Evolutionary conservation across 2,329 filamentous ascomycete genomes (phyloP).

Genomic region (Chrysoporthe austroafricana): DNA sequence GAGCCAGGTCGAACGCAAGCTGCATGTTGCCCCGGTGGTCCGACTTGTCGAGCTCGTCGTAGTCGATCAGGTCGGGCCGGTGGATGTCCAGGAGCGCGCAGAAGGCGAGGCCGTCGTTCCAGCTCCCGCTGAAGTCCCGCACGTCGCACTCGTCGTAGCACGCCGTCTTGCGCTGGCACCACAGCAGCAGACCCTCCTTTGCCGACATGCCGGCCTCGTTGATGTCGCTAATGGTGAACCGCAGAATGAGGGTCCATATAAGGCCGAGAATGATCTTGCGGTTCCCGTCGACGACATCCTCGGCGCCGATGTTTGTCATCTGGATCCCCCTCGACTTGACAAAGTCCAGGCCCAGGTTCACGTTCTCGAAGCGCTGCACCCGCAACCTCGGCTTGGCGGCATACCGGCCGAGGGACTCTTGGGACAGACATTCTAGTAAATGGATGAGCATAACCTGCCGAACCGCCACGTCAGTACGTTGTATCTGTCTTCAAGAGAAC

Average conservation of each 20-base stretch:
- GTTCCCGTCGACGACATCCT: constrained; percentile 98
- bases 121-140: constrained; percentile 90
- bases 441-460: constrained; percentile 88
- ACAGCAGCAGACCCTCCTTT: constrained; percentile 91
- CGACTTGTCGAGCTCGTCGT: constrained; percentile 88
- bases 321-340: constrained; percentile 84
- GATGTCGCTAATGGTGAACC: constrained; percentile 98
- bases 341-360: constrained; percentile 92
- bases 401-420: constrained; percentile 94
- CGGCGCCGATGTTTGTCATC: constrained; percentile 97
- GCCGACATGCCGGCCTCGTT: constrained; percentile 97
- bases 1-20: constrained; percentile 93
- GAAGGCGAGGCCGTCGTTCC: constrained; percentile 97
- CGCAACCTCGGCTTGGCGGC: constrained; percentile 94
- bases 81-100: constrained; percentile 97
- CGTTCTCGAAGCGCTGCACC: constrained; percentile 97
- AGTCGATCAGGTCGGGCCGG: constrained; percentile 95
- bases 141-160: constrained; percentile 98
- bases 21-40: constrained; percentile 98
- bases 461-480: constrained; percentile 4
- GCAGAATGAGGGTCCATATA: constrained; percentile 97
- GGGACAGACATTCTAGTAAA: constrained; percentile 92
- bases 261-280: constrained; percentile 95
- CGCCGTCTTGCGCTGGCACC: constrained; percentile 98
- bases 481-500: too few species aligned